phyloP scores from a whole-genome alignment of 1,284 basidiomycete species.

The Sphaerobolus stellatus region DNA sequence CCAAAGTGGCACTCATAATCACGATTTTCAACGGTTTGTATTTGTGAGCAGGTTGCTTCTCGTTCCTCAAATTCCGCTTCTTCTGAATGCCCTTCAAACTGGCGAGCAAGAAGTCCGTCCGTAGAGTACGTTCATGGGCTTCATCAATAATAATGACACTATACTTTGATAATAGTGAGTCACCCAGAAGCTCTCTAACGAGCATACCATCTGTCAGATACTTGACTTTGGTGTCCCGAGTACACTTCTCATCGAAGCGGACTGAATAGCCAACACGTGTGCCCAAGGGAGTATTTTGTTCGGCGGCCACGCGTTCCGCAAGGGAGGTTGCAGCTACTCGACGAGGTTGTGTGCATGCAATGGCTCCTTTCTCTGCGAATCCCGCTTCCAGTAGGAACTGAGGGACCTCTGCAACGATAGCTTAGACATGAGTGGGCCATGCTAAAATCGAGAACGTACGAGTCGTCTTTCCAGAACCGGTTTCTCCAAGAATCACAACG shows the following conservation, averaged over 20 bases:
- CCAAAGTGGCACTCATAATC: conserved; percentile 96
- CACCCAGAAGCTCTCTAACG: conserved; percentile 83
- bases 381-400: conserved; percentile 83
- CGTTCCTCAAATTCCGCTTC: conserved; percentile 54
- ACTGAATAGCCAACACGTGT: conserved; percentile 89
- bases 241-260: conserved; percentile 86
- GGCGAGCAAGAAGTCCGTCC: conserved; percentile 93
- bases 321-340: conserved; percentile 93
- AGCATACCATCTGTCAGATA: conserved; percentile 98
- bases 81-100: conserved; percentile 86
- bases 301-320: conserved; percentile 83
- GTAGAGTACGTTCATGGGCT: conserved; percentile 93
- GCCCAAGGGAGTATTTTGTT: conserved; percentile 74
- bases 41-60: conserved; percentile 31
- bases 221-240: conserved; percentile 78
- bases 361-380: conserved; percentile 60
- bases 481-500: conserved; percentile 91
- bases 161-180: conserved; percentile 79
- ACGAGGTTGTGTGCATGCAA: conserved; percentile 91
- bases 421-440: conserved; percentile 10
- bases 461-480: conserved; percentile 97
- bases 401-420: conserved; percentile 67
- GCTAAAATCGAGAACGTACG: conserved; percentile 51
- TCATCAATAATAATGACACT: conserved; percentile 94
- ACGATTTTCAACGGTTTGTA: conserved; percentile 79